Conservation (phyloP, 768 basidiomycete genomes). For the Russula brevipes region DNA sequence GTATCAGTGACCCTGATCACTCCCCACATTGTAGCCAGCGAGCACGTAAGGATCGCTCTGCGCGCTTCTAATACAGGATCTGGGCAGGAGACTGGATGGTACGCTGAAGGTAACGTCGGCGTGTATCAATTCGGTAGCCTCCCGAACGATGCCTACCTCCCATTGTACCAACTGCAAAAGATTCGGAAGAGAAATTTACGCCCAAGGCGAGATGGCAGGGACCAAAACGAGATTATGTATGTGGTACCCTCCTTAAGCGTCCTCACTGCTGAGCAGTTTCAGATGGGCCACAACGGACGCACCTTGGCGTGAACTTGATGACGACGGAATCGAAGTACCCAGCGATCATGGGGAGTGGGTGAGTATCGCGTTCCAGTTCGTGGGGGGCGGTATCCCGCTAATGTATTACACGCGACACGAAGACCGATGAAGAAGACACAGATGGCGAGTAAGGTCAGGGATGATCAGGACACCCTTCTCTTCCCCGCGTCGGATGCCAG, state of each 20-base stretch:
- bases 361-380: neutral
- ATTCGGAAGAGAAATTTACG: conserved; percentile 1
- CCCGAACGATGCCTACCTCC: conserved; percentile 5
- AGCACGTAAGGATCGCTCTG: conserved; percentile 16
- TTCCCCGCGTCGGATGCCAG: neutral
- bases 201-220: conserved; percentile 18
- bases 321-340: conserved; percentile 8
- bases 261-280: neutral
- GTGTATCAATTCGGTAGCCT: conserved; percentile 20
- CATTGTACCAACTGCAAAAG: conserved; percentile 9
- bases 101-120: conserved; percentile 20
- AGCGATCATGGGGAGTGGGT: conserved; percentile 9
- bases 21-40: neutral
- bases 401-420: neutral
- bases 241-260: neutral
- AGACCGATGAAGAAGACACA: neutral
- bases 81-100: conserved; percentile 14
- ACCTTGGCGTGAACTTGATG: conserved; percentile 14
- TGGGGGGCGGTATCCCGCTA: neutral
- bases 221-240: conserved; percentile 12
- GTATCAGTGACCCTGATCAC: neutral
- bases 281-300: conserved; percentile 12
- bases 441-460: neutral
- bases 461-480: neutral
- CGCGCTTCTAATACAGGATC: conserved; percentile 1